Percentiles rank a stretch among this genome's conserved stretches.
These are phyloP conservation scores for Metrosideros polymorpha DNA, from an alignment of 441 rosid genomes.

Conservation along the genomic window DNA sequence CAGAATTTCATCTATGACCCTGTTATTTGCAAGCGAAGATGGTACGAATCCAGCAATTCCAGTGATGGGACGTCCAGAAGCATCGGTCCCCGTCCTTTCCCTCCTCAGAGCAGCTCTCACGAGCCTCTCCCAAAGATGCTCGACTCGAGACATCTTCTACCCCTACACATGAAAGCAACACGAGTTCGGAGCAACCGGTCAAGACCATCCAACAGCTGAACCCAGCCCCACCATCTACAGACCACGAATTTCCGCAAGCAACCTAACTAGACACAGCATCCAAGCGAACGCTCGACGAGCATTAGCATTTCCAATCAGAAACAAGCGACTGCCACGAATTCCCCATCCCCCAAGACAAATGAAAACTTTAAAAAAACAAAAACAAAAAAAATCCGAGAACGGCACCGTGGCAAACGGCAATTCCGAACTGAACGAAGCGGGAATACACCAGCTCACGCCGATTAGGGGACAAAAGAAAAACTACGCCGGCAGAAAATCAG, in stretches of 20 bases:
- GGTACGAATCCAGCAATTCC: constrained; percentile 83
- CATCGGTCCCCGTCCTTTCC: constrained; percentile 52
- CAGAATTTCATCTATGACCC: constrained; percentile 87
- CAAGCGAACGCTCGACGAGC: neutral
- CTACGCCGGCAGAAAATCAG: neutral
- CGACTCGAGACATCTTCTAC: constrained; percentile 64
- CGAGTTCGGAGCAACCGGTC: neutral
- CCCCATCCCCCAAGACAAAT: neutral
- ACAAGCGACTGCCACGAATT: neutral
- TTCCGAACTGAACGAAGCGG: neutral
- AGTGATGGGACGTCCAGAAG: constrained; percentile 37
- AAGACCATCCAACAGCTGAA: neutral
- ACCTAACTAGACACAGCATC: neutral
- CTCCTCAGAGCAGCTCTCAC: constrained; percentile 74
- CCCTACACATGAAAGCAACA: neutral
- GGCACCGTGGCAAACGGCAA: neutral
- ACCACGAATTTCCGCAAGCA: neutral
- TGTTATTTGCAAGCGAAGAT: constrained; percentile 70
- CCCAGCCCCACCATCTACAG: neutral
- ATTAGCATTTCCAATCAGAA: neutral
- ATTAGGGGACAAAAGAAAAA: neutral
- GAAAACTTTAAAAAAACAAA: neutral
- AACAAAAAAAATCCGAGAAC: neutral
- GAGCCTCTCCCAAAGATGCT: constrained; percentile 79
- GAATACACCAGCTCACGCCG: neutral